Conservation (phyloP, 176 grass and related monocot genomes). For the Themeda triandra region DNA sequence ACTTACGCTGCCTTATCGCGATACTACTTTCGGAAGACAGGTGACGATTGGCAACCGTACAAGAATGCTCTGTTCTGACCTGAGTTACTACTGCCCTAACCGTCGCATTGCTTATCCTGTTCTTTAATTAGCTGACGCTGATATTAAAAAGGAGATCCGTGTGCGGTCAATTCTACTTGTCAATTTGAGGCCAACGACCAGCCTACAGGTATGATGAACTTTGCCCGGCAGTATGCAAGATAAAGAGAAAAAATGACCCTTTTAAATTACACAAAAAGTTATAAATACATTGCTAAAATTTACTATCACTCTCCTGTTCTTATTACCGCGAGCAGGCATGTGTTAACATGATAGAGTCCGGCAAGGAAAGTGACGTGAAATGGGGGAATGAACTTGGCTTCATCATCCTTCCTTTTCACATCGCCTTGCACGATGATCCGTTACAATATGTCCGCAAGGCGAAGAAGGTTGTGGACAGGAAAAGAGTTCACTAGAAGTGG, state of each 20-base stretch:
- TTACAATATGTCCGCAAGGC: conserved; percentile 73
- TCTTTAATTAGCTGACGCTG: conserved; percentile 34
- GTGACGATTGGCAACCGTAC: conserved; percentile 28
- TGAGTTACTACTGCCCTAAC: neutral
- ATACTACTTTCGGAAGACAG: conserved; percentile 67
- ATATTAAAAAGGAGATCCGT: conserved; percentile 38
- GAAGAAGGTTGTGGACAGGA: conserved; percentile 57
- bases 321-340: conserved; percentile 43
- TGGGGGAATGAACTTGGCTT: conserved; percentile 67
- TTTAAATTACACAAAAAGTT: no score
- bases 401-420: conserved; percentile 54
- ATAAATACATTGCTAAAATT: no score
- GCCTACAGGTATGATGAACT: conserved; percentile 52
- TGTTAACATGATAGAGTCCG: conserved; percentile 53
- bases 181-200: conserved; percentile 62
- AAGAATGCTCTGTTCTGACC: neutral
- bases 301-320: neutral
- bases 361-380: conserved; percentile 36
- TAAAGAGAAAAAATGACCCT: no score
- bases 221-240: no score
- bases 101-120: neutral
- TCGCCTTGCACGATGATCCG: conserved; percentile 45
- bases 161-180: conserved; percentile 75
- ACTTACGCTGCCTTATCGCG: conserved; percentile 70
- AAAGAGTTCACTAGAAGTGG: conserved; percentile 78